Percentiles rank a stretch among this genome's conserved stretches.
These are phyloP conservation scores for Picochlorum costavermella DNA, from an alignment of 139 green algal species.

Conservation along the genomic window DNA sequence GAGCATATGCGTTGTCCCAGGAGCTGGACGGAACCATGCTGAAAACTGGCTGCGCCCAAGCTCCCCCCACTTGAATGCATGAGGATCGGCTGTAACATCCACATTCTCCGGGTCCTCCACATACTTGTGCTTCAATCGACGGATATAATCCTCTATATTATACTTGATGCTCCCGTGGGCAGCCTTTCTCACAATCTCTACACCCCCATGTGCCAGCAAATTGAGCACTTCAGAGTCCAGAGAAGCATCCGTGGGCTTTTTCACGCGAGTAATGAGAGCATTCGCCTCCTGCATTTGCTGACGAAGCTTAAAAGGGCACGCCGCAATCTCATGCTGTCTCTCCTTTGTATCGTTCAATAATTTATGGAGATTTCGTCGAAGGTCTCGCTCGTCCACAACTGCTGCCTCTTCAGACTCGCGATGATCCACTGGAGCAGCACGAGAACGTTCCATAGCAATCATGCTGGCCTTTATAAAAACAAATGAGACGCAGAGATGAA, in stretches of 20 bases:
- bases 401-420: neutral
- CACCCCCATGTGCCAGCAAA: constrained; percentile 26
- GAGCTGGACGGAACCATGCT: constrained; percentile 24
- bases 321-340: constrained; percentile 8
- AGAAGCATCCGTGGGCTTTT: constrained; percentile 45
- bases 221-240: constrained; percentile 48
- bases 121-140: constrained; percentile 22
- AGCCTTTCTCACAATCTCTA: constrained; percentile 27
- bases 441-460: neutral
- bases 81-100: constrained; percentile 18
- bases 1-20: constrained; percentile 38
- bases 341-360: constrained; percentile 15
- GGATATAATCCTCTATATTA: constrained; percentile 24
- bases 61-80: constrained; percentile 45
- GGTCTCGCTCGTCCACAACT: neutral
- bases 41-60: constrained; percentile 17
- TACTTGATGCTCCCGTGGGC: constrained; percentile 7
- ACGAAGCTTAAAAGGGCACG: neutral
- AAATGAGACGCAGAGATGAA: no score
- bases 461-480: no score
- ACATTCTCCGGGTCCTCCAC: constrained; percentile 23
- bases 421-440: neutral
- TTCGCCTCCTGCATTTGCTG: neutral
- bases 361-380: neutral
- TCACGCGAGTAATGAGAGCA: constrained; percentile 5